phyloP scores from a whole-genome alignment of 192 early-diverging fungal species.

The Pilobolus umbonatus region DNA sequence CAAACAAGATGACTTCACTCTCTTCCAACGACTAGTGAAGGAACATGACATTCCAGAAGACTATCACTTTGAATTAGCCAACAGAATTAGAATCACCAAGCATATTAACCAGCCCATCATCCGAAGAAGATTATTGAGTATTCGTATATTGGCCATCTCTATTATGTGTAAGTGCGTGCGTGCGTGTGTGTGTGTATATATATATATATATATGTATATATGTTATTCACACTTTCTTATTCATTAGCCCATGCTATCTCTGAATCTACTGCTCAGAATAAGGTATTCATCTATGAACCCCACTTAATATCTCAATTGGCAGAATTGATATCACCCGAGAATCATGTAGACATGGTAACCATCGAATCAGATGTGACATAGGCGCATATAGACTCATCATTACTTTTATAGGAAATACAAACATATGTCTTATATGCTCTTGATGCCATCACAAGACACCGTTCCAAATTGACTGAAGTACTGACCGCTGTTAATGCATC shows the following conservation, averaged over 20 bases:
- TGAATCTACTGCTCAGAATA: conserved; percentile 59
- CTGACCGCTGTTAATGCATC: conserved; percentile 85
- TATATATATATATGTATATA: neutral
- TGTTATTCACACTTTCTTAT: neutral
- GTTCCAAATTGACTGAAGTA: conserved; percentile 70
- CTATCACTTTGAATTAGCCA: conserved; percentile 74
- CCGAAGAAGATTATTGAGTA: conserved; percentile 59
- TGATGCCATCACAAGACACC: conserved; percentile 79
- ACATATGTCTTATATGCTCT: conserved; percentile 76
- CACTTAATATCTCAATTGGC: conserved; percentile 77
- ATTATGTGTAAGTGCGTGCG: conserved; percentile 63
- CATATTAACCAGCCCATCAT: conserved; percentile 41
- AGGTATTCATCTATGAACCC: conserved; percentile 85
- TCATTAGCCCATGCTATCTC: conserved; percentile 52
- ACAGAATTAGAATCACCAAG: conserved; percentile 73
- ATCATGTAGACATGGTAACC: conserved; percentile 57
- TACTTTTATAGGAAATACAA: conserved; percentile 55
- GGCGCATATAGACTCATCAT: neutral
- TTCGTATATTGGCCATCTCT: conserved; percentile 75
- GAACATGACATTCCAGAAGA: conserved; percentile 66
- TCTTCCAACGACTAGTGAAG: conserved; percentile 47
- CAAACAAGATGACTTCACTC: neutral
- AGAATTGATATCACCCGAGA: conserved; percentile 69
- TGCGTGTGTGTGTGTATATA: too few relatives aligned
- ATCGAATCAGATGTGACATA: neutral